Percentiles rank a stretch among this genome's conserved stretches.
Conservation (phyloP, 2,329 filamentous ascomycete species). For the Fusarium sp. region DNA sequence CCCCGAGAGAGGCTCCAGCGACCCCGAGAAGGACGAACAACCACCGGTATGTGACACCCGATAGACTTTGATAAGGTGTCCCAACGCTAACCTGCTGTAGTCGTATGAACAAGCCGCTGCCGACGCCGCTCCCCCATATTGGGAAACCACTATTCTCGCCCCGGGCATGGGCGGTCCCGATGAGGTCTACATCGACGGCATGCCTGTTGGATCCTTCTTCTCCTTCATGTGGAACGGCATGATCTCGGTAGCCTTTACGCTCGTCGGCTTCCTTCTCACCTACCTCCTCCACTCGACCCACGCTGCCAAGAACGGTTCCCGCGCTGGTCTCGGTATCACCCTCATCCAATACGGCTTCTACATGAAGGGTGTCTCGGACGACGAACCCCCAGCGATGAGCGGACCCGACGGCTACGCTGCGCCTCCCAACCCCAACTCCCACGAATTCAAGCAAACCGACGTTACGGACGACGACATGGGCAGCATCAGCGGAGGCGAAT, state of each 20-base stretch:
- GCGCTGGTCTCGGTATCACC: slow-evolving; percentile 92
- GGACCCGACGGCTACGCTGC: slow-evolving; percentile 71
- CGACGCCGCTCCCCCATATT: slow-evolving; percentile 95
- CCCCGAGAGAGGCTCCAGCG: slow-evolving; percentile 81
- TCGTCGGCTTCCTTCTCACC: slow-evolving; percentile 96
- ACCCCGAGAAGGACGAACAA: slow-evolving; percentile 85
- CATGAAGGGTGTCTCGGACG: slow-evolving; percentile 76
- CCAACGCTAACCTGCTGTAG: slow-evolving; percentile 62
- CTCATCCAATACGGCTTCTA: slow-evolving; percentile 97
- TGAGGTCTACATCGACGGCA: slow-evolving; percentile 96
- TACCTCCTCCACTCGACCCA: slow-evolving; percentile 98
- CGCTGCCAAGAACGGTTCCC: slow-evolving; percentile 96
- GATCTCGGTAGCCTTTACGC: slow-evolving; percentile 97
- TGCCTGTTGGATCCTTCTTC: slow-evolving; percentile 90
- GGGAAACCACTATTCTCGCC: slow-evolving; percentile 98
- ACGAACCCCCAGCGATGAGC: slow-evolving; percentile 58
- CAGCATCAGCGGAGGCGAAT: slow-evolving; percentile 80
- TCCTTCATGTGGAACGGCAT: slow-evolving; percentile 93
- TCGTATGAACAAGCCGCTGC: slow-evolving; percentile 98
- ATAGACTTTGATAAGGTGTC: background rate
- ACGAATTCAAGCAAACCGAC: slow-evolving; percentile 83
- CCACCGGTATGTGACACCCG: slow-evolving; percentile 79
- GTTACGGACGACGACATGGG: slow-evolving; percentile 65
- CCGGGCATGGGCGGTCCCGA: slow-evolving; percentile 90
- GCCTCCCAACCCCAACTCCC: slow-evolving; percentile 88